Evolutionary conservation across 352 stramenopile species (phyloP).

Genomic region (Discostella stelligera): DNA sequence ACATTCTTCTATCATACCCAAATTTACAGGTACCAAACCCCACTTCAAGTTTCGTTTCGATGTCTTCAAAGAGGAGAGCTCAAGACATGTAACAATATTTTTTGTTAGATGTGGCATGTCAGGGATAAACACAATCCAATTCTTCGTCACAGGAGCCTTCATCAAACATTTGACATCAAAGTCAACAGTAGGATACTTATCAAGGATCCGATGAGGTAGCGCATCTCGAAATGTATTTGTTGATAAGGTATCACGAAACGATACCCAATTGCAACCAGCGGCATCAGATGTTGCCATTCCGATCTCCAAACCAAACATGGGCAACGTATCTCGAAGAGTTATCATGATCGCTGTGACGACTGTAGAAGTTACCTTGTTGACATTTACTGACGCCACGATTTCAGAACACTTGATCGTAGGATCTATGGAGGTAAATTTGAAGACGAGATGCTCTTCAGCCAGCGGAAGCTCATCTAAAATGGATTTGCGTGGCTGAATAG

Average conservation of each 20-base stretch:
- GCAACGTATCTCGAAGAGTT: slow-evolving; percentile 1
- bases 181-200: slow-evolving; percentile 6
- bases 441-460: slow-evolving; percentile 16
- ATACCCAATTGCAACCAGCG: slow-evolving; percentile 16
- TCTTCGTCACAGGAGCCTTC: background rate
- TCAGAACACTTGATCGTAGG: slow-evolving; percentile 13
- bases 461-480: slow-evolving; percentile 12
- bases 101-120: background rate
- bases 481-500: too few relatives aligned
- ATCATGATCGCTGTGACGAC: slow-evolving; percentile 3
- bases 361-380: slow-evolving; percentile 11
- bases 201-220: background rate
- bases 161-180: slow-evolving; percentile 7
- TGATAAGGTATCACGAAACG: slow-evolving; percentile 6
- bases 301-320: slow-evolving; percentile 5
- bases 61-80: slow-evolving; percentile 6
- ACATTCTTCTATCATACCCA: background rate
- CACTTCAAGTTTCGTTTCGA: slow-evolving; percentile 4
- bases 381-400: slow-evolving; percentile 19
- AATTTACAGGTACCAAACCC: background rate
- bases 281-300: slow-evolving; percentile 12
- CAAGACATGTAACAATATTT: background rate
- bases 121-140: slow-evolving; percentile 11
- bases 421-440: slow-evolving; percentile 16
- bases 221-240: slow-evolving; percentile 4